Evolutionary conservation across 306 rosid genomes (phyloP).

Genomic region (Inga leiocalycina): DNA sequence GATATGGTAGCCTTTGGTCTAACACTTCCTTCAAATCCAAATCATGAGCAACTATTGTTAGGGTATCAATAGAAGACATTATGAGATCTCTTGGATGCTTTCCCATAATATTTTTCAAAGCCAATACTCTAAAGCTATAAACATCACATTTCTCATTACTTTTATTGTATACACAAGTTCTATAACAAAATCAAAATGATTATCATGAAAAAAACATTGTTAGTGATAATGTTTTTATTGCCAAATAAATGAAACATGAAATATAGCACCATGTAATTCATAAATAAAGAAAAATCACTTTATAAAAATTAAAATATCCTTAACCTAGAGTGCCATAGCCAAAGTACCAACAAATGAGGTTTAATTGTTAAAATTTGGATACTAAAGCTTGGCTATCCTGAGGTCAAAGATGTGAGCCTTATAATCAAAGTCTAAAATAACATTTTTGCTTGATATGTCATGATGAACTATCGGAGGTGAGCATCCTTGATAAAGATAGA

Average conservation of each 20-base stretch:
- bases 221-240: too few species aligned
- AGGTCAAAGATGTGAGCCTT: slow-evolving; percentile 12
- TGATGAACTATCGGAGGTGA: background rate
- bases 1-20: slow-evolving; percentile 24
- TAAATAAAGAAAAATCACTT: too few species aligned
- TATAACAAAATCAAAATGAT: background rate
- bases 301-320: too few species aligned
- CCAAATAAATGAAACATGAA: background rate
- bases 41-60: background rate
- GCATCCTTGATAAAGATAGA: background rate
- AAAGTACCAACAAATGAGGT: slow-evolving; percentile 19
- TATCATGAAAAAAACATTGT: background rate
- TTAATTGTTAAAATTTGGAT: background rate
- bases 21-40: slow-evolving; percentile 22
- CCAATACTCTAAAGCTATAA: background rate
- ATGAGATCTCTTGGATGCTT: slow-evolving; percentile 39
- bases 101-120: slow-evolving; percentile 40
- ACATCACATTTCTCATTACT: slow-evolving; percentile 17
- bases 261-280: background rate
- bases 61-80: background rate
- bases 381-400: background rate
- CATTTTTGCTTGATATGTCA: background rate
- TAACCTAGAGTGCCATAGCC: slow-evolving; percentile 15
- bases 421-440: background rate
- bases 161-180: slow-evolving; percentile 24